Evolutionary conservation across 768 basidiomycete genomes (phyloP).

Genomic region (Mycena pura): DNA sequence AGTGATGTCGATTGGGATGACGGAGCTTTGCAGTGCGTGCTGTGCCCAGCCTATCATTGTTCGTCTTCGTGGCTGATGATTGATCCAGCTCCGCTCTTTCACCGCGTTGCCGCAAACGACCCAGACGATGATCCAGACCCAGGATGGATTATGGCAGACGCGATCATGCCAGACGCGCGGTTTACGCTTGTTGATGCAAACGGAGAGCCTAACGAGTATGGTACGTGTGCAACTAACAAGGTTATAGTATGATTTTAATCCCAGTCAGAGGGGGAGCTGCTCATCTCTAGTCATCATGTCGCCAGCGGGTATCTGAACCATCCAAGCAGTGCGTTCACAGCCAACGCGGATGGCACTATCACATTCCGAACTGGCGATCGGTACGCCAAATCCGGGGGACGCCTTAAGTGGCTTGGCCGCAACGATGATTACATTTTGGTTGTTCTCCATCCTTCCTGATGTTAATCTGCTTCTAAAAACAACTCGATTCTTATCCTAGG

Average conservation of each 20-base stretch:
- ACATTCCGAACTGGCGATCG: constrained; percentile 43
- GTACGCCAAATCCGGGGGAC: constrained; percentile 31
- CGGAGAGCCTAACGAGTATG: constrained; percentile 27
- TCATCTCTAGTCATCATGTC: constrained; percentile 36
- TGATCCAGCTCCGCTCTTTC: constrained; percentile 30
- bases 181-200: constrained; percentile 35
- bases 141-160: constrained; percentile 33
- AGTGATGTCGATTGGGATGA: constrained; percentile 45
- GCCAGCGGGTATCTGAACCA: constrained; percentile 37
- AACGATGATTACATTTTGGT: constrained; percentile 44
- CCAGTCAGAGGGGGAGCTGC: constrained; percentile 38
- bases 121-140: constrained; percentile 23
- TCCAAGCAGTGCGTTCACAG: constrained; percentile 34
- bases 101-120: constrained; percentile 29
- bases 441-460: background rate
- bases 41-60: background rate
- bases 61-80: background rate
- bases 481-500: constrained; percentile 28
- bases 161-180: constrained; percentile 32
- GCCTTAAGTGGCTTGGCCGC: constrained; percentile 41
- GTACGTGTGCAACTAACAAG: constrained; percentile 17
- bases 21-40: constrained; percentile 39
- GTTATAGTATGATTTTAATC: background rate
- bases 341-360: constrained; percentile 33
- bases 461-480: background rate